Evolutionary conservation across 768 basidiomycete genomes (phyloP), one percentile per base, ranked within the genome.

Genomic region (Strobilomyces echinocephalus): DNA sequence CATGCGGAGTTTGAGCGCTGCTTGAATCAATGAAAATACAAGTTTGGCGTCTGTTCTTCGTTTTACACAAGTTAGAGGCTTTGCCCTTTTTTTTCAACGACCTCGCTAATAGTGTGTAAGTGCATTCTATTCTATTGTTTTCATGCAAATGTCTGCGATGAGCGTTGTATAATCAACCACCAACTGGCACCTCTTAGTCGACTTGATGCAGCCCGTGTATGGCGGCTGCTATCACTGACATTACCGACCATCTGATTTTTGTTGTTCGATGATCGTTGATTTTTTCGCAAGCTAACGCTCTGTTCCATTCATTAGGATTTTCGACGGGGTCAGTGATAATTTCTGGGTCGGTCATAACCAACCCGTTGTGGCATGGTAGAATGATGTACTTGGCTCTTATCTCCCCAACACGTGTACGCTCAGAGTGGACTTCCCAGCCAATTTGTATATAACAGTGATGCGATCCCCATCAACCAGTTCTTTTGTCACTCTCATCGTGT

Each of bases 171-270:
- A 65, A 64, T 72, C 85, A 81, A 78, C 78, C 76, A 72, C 65
- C 50, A 24, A 79, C 81, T 91, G 88, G 88, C 87, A 89, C 88
- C 88, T 91, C 88, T 89, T 90, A 90, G 88, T 88, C 84, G 85
- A 91, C 79, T 67, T 83, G 81, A 69, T 74, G 61, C 76, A 68
- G 69, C 58, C 53, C 60, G 35, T 59, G 40, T 57, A 64, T 10
- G 55, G 65, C 71, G 70, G 72, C 73, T 72, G 79, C 69, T 9
- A 72, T 82, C 80, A 82, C 79, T 89, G 88, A 88, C 88, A 89
- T 91, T 68, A 83, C 83, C 82, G 75, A 74, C 74, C 68, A 71
- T 76, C 77, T 77, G 79, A 81, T 74, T 60, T 31, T 42, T 36
- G 36, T 52, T 39, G 11, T 5, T 45, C 31, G 1, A 30, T 15